A percentile compares a stretch with the other conserved stretches of the same genome.
Conservation (phyloP, 768 basidiomycete genomes). For the Suillus subluteus region DNA sequence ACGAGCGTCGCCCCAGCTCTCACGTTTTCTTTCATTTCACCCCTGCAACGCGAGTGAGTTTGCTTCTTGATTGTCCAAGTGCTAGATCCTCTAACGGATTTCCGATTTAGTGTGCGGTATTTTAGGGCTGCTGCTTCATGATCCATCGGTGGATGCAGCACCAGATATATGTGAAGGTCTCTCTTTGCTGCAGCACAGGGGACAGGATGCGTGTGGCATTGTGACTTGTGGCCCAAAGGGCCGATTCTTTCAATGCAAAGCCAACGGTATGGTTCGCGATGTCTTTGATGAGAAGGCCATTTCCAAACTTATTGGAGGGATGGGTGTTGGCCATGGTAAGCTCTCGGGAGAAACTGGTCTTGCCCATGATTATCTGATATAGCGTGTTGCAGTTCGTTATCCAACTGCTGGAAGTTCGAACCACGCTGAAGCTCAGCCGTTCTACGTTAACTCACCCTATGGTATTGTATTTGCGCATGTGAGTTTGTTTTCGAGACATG, state of each 20-base stretch:
- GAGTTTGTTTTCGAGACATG: constrained; percentile 32
- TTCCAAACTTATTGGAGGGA: constrained; percentile 80
- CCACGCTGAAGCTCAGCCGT: constrained; percentile 97
- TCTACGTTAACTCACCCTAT: constrained; percentile 99
- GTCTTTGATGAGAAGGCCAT: constrained; percentile 86
- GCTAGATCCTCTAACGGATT: constrained; percentile 15
- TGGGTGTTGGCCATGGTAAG: constrained; percentile 97
- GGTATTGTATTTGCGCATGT: constrained; percentile 98
- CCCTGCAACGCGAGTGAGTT: constrained; percentile 33
- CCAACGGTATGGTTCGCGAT: constrained; percentile 99
- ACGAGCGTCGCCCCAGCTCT: neutral
- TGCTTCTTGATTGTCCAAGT: constrained; percentile 1
- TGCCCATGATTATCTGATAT: constrained; percentile 17
- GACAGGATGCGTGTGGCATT: constrained; percentile 97
- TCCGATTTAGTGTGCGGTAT: constrained; percentile 81
- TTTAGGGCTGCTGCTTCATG: constrained; percentile 84
- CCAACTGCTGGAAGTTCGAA: constrained; percentile 98
- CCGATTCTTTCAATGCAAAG: constrained; percentile 97
- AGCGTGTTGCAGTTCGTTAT: constrained; percentile 73
- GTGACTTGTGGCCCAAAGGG: constrained; percentile 96
- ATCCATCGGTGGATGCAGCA: constrained; percentile 74
- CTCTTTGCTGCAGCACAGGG: constrained; percentile 94
- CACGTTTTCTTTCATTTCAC: constrained; percentile 3
- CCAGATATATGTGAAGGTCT: constrained; percentile 93
- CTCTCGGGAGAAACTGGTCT: constrained; percentile 20